These are phyloP conservation scores for Lanzia echinophila DNA, from an alignment of 2,329 filamentous ascomycete species.

Conservation along the genomic window DNA sequence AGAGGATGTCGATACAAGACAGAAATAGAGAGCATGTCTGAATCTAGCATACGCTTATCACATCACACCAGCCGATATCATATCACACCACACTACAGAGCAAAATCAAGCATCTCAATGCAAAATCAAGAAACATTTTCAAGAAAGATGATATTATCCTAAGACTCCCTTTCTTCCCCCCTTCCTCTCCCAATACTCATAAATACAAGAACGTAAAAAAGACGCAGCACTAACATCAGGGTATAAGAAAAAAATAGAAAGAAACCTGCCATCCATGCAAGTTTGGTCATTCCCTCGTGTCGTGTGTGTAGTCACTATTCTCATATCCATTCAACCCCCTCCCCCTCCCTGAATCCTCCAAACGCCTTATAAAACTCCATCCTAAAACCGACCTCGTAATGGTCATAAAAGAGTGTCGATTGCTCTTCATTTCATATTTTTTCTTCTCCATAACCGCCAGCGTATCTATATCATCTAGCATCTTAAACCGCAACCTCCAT, in stretches of 20 bases:
- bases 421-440: background rate
- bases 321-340: background rate
- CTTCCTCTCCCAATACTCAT: too few relatives aligned
- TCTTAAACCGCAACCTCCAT: conserved; percentile 14
- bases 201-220: too few relatives aligned
- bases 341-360: background rate
- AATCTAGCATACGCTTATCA: background rate
- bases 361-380: background rate
- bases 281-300: too few relatives aligned
- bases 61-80: background rate
- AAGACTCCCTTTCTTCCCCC: background rate
- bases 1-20: background rate
- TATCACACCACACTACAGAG: background rate
- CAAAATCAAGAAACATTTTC: background rate
- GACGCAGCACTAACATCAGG: too few relatives aligned
- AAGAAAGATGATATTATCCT: background rate
- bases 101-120: too few relatives aligned
- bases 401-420: background rate
- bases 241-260: too few relatives aligned
- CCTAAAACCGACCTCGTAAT: background rate
- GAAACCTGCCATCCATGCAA: too few relatives aligned
- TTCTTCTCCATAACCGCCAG: background rate
- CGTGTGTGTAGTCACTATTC: too few relatives aligned
- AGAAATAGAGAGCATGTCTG: background rate
- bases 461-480: background rate